Conservation (phyloP, 768 basidiomycete genomes). For the Suillus brevipes region DNA sequence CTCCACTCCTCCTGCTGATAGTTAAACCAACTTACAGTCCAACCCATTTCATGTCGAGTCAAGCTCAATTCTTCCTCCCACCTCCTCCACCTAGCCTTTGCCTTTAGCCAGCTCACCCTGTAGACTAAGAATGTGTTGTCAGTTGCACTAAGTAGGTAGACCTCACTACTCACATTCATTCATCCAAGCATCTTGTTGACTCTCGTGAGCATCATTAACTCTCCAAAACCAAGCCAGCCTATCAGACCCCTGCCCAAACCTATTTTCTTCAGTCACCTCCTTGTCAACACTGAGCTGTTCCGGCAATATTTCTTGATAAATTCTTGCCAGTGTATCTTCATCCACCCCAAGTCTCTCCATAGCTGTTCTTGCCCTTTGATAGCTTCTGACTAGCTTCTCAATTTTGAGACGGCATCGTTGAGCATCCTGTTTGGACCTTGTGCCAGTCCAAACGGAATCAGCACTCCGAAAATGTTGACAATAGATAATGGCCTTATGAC, state of each 20-base stretch:
- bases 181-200: constrained; percentile 4
- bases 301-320: constrained; percentile 4
- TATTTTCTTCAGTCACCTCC: constrained; percentile 14
- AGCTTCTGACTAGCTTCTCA: neutral
- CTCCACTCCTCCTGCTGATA: neutral
- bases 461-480: constrained; percentile 8
- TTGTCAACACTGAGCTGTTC: constrained; percentile 8
- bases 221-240: constrained; percentile 11
- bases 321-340: neutral
- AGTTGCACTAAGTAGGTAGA: neutral
- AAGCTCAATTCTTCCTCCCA: constrained; percentile 22
- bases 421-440: constrained; percentile 7
- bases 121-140: neutral
- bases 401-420: neutral
- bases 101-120: constrained; percentile 12
- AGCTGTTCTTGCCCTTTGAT: constrained; percentile 1
- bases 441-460: constrained; percentile 3
- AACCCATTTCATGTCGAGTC: constrained; percentile 20
- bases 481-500: neutral
- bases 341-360: neutral
- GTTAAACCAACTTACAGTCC: constrained; percentile 17
- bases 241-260: constrained; percentile 11
- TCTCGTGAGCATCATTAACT: neutral
- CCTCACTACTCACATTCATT: neutral
- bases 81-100: constrained; percentile 17